Base-by-base conservation (phyloP, 2,329 filamentous ascomycete species). In the Alternaria postmessia region DNA sequence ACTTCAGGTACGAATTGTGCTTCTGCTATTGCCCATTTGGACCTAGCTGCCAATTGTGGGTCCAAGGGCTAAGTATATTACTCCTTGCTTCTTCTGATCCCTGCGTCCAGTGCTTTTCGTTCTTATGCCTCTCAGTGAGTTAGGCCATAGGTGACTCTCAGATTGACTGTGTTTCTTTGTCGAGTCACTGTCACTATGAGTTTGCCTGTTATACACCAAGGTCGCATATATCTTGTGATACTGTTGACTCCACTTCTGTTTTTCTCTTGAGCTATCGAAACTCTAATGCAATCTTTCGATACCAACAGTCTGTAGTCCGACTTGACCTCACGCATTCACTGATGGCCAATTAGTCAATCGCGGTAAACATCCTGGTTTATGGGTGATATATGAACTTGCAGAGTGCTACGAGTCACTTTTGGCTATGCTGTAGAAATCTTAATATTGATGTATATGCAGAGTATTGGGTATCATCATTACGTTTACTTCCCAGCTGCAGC, bases 401-500 rank as follows among this genome's bases (percentile, higher is more conserved):
- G 8, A 24, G 32, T 34, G 30, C 3, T 12, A 12, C 5, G 46
- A 24, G 20, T 49, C 14, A 49, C 30, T 38, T 38, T 32, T 24
- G 20, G 14, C 14, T 18, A 24, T 24, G 16, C 34, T 22, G 6
- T 49, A 20, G 36, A 22, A 38, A 18, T n/a, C 32, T 7, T 5
- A 16, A 5, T n/a, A 24, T 48, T 7, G 14, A 38, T 11, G 8
- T 8, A 11, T 22, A 22, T 41, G 39, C 3, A 9, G 38, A 34
- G 32, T 34, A 48, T 49, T 49, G 57, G 51, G 57, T 59, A 59
- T 59, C 57, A 44, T 49, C 20, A 30, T 51, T 48, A 26, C 41
- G 22, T 42, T 44, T 36, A 64, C 51, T 66, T 68, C 12, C 62
- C 64, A 12, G 64, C 63, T 14, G 69, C 88, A 72, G 91, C 89